Percentiles rank a stretch among this genome's conserved stretches.
Conservation (phyloP, 2,329 filamentous ascomycete species). For the Fusarium penzigii region DNA sequence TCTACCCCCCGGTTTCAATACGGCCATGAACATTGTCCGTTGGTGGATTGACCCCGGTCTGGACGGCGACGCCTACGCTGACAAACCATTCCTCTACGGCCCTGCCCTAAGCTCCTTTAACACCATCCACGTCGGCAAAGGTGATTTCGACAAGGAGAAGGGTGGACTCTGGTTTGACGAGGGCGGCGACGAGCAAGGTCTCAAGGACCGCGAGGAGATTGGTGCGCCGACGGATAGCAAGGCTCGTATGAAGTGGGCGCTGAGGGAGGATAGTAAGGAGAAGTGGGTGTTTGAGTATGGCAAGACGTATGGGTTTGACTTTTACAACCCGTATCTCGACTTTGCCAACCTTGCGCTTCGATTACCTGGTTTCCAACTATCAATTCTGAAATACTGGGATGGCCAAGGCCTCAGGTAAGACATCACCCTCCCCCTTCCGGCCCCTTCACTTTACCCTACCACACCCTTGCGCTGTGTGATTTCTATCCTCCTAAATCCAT, state of each 20-base stretch:
- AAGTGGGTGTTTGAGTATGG: slow-evolving; percentile 58
- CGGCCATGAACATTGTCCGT: slow-evolving; percentile 81
- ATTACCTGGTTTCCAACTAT: slow-evolving; percentile 71
- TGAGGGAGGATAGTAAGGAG: slow-evolving; percentile 49
- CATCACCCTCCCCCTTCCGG: neutral
- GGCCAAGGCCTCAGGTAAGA: slow-evolving; percentile 73
- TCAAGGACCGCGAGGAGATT: slow-evolving; percentile 44
- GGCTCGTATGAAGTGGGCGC: slow-evolving; percentile 61
- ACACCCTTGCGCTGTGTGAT: slow-evolving; percentile 16
- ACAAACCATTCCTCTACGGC: slow-evolving; percentile 84
- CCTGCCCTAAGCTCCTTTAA: slow-evolving; percentile 82
- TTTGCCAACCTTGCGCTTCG: slow-evolving; percentile 73
- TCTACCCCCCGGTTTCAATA: slow-evolving; percentile 82
- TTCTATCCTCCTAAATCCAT: slow-evolving; percentile 19
- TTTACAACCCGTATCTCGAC: slow-evolving; percentile 91
- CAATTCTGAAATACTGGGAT: slow-evolving; percentile 78
- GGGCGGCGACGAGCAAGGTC: slow-evolving; percentile 61
- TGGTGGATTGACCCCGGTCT: slow-evolving; percentile 91
- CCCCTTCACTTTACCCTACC: no score
- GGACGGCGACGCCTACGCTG: slow-evolving; percentile 86
- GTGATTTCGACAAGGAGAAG: slow-evolving; percentile 46
- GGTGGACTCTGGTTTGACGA: slow-evolving; percentile 63
- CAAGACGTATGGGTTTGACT: slow-evolving; percentile 59
- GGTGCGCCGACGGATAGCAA: slow-evolving; percentile 55
- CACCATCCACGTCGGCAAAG: slow-evolving; percentile 64